Conservation (phyloP, 2,329 filamentous ascomycete genomes). For the Zymoseptoria passerinii region DNA sequence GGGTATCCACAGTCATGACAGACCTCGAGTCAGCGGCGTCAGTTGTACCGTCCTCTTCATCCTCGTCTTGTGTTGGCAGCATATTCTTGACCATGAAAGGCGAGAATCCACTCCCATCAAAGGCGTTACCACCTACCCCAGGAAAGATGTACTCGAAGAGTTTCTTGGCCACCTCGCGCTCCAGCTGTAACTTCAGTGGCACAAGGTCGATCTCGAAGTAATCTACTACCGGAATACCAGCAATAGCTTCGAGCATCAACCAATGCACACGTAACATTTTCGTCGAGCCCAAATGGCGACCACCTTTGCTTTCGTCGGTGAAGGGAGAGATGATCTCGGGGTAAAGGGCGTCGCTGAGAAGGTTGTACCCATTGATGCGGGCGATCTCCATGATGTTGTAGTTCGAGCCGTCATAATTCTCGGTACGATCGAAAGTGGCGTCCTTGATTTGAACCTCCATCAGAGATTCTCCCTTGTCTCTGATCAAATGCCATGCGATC, state of each 20-base stretch:
- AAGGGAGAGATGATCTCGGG: constrained; percentile 94
- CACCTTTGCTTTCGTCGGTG: constrained; percentile 52
- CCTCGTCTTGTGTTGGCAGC: constrained; percentile 38
- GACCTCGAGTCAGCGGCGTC: constrained; percentile 40
- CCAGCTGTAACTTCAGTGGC: constrained; percentile 86
- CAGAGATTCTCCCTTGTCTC: constrained; percentile 69
- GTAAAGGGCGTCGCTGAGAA: constrained; percentile 84
- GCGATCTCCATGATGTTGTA: constrained; percentile 85
- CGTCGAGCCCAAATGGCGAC: constrained; percentile 53
- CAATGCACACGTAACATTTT: constrained; percentile 94
- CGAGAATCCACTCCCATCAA: constrained; percentile 49
- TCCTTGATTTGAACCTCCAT: constrained; percentile 89
- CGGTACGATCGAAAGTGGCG: constrained; percentile 86
- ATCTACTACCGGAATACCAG: constrained; percentile 93
- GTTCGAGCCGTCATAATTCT: constrained; percentile 95
- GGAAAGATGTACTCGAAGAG: constrained; percentile 98
- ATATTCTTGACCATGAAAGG: constrained; percentile 52
- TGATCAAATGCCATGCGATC: constrained; percentile 94
- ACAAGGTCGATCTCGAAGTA: constrained; percentile 92
- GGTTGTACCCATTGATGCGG: constrained; percentile 78
- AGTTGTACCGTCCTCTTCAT: constrained; percentile 37
- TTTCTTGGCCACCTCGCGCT: constrained; percentile 83
- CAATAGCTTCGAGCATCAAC: constrained; percentile 97
- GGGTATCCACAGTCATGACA: constrained; percentile 7
- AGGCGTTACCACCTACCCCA: constrained; percentile 52